Percentiles rank a stretch among this genome's conserved stretches.
Conservation (phyloP, 805 yeast species). For the Lipomyces oligophaga region DNA sequence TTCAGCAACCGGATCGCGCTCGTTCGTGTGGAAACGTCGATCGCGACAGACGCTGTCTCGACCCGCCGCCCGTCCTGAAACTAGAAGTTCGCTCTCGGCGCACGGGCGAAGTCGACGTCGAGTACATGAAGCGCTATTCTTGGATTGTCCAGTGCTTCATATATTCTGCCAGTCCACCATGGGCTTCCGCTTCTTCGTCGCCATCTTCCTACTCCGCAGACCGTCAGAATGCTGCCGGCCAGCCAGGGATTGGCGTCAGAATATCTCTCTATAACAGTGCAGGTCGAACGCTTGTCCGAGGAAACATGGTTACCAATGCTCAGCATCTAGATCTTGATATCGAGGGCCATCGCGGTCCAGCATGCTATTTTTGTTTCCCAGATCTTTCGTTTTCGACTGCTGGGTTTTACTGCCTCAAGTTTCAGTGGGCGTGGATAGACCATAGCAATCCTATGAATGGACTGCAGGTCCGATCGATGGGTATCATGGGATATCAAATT, state of each 20-base stretch:
- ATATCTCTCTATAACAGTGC: too few species aligned
- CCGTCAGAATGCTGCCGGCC: too few species aligned
- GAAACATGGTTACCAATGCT: slow-evolving; percentile 25
- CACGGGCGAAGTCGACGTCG: slow-evolving; percentile 11
- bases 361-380: slow-evolving; percentile 35
- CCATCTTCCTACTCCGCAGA: background rate
- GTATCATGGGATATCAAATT: slow-evolving; percentile 27
- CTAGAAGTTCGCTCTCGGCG: slow-evolving; percentile 17
- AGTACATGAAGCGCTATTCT: slow-evolving; percentile 21
- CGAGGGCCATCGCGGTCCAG: slow-evolving; percentile 17
- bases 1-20: slow-evolving; percentile 30
- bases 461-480: slow-evolving; percentile 22
- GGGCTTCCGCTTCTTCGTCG: background rate
- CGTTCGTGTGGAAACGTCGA: slow-evolving; percentile 29
- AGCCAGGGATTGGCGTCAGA: too few species aligned
- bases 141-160: slow-evolving; percentile 25
- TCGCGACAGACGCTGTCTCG: slow-evolving; percentile 28
- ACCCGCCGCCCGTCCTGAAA: slow-evolving; percentile 29
- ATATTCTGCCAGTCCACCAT: slow-evolving; percentile 12
- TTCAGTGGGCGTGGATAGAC: slow-evolving; percentile 34
- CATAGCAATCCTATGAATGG: slow-evolving; percentile 18
- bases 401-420: slow-evolving; percentile 35
- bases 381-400: slow-evolving; percentile 38
- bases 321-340: slow-evolving; percentile 19
- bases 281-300: slow-evolving; percentile 24